These are phyloP conservation scores for Polyrhizophydium stewartii DNA, from an alignment of 371 early-diverging fungal genomes.

Conservation along the genomic window DNA sequence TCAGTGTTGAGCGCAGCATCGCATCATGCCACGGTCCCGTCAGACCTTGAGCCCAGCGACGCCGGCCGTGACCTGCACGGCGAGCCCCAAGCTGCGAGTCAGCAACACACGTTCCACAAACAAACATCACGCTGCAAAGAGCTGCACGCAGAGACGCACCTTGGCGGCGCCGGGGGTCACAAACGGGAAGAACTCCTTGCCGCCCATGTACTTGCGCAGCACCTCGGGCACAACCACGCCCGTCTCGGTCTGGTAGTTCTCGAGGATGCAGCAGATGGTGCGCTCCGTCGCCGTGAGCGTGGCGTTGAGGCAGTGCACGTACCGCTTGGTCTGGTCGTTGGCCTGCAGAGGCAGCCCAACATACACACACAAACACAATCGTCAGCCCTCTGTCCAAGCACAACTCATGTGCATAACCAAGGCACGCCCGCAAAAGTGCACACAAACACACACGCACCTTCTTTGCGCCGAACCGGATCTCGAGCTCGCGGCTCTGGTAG, in stretches of 20 bases:
- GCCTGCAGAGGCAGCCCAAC: conserved; percentile 38
- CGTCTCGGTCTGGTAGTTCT: conserved; percentile 95
- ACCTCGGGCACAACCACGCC: conserved; percentile 86
- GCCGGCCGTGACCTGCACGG: background rate
- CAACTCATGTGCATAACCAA: background rate
- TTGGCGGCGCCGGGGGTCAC: conserved; percentile 1
- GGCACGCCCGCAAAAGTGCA: too few relatives aligned
- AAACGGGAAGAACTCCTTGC: conserved; percentile 86
- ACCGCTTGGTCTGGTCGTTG: conserved; percentile 94
- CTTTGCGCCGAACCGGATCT: conserved; percentile 96
- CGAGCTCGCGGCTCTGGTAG: conserved; percentile 74
- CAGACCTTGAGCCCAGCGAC: background rate
- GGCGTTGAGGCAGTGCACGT: conserved; percentile 98
- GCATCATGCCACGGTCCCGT: too few relatives aligned
- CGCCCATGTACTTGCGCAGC: conserved; percentile 91
- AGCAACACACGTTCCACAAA: too few relatives aligned
- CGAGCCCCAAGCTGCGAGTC: too few relatives aligned
- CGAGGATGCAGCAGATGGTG: conserved; percentile 96
- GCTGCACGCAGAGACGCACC: too few relatives aligned
- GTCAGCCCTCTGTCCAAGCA: background rate
- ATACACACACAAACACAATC: too few relatives aligned
- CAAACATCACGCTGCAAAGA: too few relatives aligned
- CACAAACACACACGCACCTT: conserved; percentile 48
- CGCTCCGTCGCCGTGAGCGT: conserved; percentile 98
- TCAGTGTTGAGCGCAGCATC: too few relatives aligned